A percentile compares a stretch with the other conserved stretches of the same genome.
phyloP scores from a whole-genome alignment of 2,329 filamentous ascomycete genomes.

The Aspergillus tanneri region DNA sequence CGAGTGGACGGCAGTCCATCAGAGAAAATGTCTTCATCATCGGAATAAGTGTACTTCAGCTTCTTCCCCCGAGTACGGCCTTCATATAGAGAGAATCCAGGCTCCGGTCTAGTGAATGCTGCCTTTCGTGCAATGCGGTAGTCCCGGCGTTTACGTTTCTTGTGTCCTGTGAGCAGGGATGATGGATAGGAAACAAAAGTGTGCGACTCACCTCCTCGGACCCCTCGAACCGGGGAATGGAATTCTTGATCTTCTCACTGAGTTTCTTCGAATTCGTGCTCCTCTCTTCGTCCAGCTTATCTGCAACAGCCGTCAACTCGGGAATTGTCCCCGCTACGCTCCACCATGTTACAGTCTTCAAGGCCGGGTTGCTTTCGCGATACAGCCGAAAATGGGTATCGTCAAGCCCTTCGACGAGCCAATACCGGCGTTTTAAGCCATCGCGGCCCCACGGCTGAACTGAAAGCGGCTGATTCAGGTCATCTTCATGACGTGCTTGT shows the following conservation, averaged over 20 bases:
- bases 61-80: slow-evolving; percentile 94
- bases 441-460: slow-evolving; percentile 90
- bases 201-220: slow-evolving; percentile 73
- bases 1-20: slow-evolving; percentile 65
- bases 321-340: slow-evolving; percentile 89
- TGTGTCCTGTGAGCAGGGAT: slow-evolving; percentile 16
- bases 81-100: slow-evolving; percentile 90
- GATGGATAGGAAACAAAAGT: not conserved
- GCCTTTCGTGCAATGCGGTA: slow-evolving; percentile 85
- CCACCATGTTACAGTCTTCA: slow-evolving; percentile 81
- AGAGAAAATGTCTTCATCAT: slow-evolving; percentile 72
- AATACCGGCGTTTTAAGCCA: slow-evolving; percentile 89
- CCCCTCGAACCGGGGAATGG: slow-evolving; percentile 86
- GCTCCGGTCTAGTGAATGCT: slow-evolving; percentile 81
- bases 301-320: slow-evolving; percentile 71
- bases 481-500: slow-evolving; percentile 73
- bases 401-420: slow-evolving; percentile 87
- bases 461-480: slow-evolving; percentile 79
- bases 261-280: slow-evolving; percentile 77
- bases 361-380: slow-evolving; percentile 81
- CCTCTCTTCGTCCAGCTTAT: slow-evolving; percentile 76
- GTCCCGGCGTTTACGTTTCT: slow-evolving; percentile 92
- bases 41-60: slow-evolving; percentile 93
- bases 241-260: slow-evolving; percentile 71
- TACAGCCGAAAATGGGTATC: slow-evolving; percentile 94